phyloP scores from a whole-genome alignment of 2,329 filamentous ascomycete species.

The Penicillium sp. region DNA sequence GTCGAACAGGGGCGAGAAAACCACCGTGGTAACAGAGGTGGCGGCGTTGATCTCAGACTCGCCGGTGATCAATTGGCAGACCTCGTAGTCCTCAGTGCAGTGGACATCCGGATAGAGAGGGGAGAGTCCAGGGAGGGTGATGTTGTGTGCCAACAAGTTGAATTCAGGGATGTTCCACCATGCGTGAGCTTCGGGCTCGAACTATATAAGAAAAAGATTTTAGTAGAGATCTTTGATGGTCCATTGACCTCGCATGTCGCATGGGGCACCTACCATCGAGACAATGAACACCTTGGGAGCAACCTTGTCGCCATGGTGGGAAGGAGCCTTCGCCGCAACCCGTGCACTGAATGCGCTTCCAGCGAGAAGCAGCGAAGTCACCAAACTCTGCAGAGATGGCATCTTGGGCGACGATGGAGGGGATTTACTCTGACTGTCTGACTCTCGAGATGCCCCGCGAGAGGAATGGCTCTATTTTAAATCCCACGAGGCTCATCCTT shows the following conservation, averaged over 20 bases:
- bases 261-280: slow-evolving; percentile 38
- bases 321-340: background rate
- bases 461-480: background rate
- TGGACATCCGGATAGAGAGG: slow-evolving; percentile 66
- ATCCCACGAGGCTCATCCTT: background rate
- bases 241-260: background rate
- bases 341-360: slow-evolving; percentile 15
- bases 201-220: slow-evolving; percentile 46
- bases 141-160: slow-evolving; percentile 58
- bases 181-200: slow-evolving; percentile 61
- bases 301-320: slow-evolving; percentile 22
- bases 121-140: slow-evolving; percentile 64
- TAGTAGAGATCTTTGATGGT: background rate
- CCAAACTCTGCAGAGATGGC: slow-evolving; percentile 11
- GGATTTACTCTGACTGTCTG: background rate
- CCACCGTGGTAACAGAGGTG: slow-evolving; percentile 63
- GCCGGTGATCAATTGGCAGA: slow-evolving; percentile 71
- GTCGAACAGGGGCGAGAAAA: slow-evolving; percentile 65
- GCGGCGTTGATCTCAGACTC: slow-evolving; percentile 77
- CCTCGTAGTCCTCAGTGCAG: slow-evolving; percentile 61
- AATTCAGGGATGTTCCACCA: slow-evolving; percentile 63
- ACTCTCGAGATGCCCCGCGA: background rate
- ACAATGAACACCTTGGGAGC: slow-evolving; percentile 47
- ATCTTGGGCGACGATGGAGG: slow-evolving; percentile 10
- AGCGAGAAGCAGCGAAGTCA: slow-evolving; percentile 19